A percentile compares a stretch with the other conserved stretches of the same genome.
Evolutionary conservation across 345 rosid species (phyloP).

Genomic region (Populus euphratica): DNA sequence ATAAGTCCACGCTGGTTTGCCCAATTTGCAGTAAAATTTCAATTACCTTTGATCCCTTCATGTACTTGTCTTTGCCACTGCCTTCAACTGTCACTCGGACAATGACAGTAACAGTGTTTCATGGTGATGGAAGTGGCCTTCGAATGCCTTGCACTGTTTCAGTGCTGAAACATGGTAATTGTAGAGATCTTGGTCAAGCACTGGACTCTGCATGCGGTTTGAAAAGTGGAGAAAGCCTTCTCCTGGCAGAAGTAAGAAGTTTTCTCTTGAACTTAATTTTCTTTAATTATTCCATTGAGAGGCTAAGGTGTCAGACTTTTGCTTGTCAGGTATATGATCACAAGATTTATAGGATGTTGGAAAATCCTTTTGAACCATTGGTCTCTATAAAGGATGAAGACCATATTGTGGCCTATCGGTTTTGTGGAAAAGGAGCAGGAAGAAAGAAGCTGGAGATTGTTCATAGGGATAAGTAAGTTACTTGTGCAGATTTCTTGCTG

Average conservation of each 20-base stretch:
- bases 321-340: slow-evolving; percentile 56
- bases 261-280: not conserved
- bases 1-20: slow-evolving; percentile 89
- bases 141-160: slow-evolving; percentile 77
- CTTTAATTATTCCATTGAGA: not conserved
- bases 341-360: slow-evolving; percentile 54
- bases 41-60: slow-evolving; percentile 90
- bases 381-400: slow-evolving; percentile 68
- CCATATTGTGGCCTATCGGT: slow-evolving; percentile 73
- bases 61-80: slow-evolving; percentile 89
- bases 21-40: slow-evolving; percentile 82
- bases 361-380: slow-evolving; percentile 47
- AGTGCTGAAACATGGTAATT: slow-evolving; percentile 63
- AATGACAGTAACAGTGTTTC: slow-evolving; percentile 82
- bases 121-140: slow-evolving; percentile 64
- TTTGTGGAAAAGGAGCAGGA: slow-evolving; percentile 52
- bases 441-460: slow-evolving; percentile 62
- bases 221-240: slow-evolving; percentile 66
- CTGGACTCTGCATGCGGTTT: slow-evolving; percentile 73
- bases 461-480: slow-evolving; percentile 57
- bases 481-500: slow-evolving; percentile 14
- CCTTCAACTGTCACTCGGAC: slow-evolving; percentile 74
- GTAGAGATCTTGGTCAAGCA: slow-evolving; percentile 71
- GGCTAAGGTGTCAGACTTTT: slow-evolving; percentile 20
- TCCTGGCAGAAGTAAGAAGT: slow-evolving; percentile 70